Base-by-base conservation (phyloP, 805 yeast genomes). In the Candida odintsovae region DNA sequence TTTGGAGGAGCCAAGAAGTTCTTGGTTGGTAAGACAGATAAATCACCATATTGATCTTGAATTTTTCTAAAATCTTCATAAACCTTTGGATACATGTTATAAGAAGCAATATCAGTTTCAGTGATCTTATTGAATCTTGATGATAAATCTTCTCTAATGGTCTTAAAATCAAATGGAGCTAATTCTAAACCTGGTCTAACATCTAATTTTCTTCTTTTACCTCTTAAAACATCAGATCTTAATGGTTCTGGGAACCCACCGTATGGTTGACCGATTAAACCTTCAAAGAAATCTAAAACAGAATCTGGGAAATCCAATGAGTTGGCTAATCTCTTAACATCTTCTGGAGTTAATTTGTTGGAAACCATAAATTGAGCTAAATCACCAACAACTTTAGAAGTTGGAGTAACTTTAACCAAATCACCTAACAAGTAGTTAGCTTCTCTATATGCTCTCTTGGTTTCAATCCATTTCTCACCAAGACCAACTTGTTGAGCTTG, bases 161-260 rank as follows among this genome's bases (percentile, higher is more conserved):
- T 73, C 23, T 66, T 77, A 58, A 94, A 74, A 67, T 94, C 88
- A 60, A 90, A 75, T 56, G 99, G 98, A 46, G 82, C 78, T 65
- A 94, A 75, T 60, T 81, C 82, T 65, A 92, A 79, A 53, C 99
- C 99, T 39, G 99, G 99, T 71, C 99, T 83, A 56, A 75, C 72
- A 51, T 82, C 79, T 69, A 94, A 79, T 71, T 89, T 89, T 71
- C 86, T 82, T 73, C 99, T 86, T 83, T 90, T 90, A 67, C 90
- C 95, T 61, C 82, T 81, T 63, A 94, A 80, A 52, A 94, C 78
- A 67, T 90, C 88, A 36, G 96, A 77, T 72, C 99, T 83, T 69
- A 94, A 76, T 36, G 99, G 99, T 72, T 94, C 99, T 50, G 99
- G 99, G 96, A 94, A 94, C 9, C 99, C 99, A 57, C 99, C 99